These are phyloP conservation scores for Schoenoplectus triqueter DNA, from an alignment of 202 grass and related monocot species.

Conservation along the genomic window DNA sequence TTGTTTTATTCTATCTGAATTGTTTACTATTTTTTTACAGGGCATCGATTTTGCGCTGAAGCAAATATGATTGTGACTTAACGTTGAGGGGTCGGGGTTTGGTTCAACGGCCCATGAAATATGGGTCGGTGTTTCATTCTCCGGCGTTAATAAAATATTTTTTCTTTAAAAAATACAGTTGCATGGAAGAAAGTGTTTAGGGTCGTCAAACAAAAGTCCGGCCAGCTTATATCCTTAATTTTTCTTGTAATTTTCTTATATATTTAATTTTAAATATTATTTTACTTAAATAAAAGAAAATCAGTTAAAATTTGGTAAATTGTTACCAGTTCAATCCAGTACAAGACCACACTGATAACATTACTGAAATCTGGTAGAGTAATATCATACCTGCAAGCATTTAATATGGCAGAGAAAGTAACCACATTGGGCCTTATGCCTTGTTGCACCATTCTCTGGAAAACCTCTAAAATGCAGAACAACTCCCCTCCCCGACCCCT, in stretches of 20 bases:
- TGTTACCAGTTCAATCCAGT: slow-evolving; percentile 2
- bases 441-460: slow-evolving; percentile 98
- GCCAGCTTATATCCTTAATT: neutral
- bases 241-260: no score
- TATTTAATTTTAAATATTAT: no score
- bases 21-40: neutral
- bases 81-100: neutral
- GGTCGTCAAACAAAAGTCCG: no score
- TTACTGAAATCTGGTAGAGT: neutral
- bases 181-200: no score
- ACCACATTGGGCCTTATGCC: slow-evolving; percentile 94
- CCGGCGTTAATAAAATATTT: no score
- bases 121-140: no score
- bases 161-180: no score
- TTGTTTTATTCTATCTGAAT: neutral
- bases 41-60: neutral
- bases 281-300: neutral
- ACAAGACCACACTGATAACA: neutral
- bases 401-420: slow-evolving; percentile 96
- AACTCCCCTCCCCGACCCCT: slow-evolving; percentile 71
- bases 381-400: slow-evolving; percentile 84
- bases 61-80: neutral
- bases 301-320: neutral
- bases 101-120: no score
- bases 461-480: slow-evolving; percentile 92